Base-by-base conservation (phyloP, 805 yeast genomes). In the Cyberlindnera xylosilytica region DNA sequence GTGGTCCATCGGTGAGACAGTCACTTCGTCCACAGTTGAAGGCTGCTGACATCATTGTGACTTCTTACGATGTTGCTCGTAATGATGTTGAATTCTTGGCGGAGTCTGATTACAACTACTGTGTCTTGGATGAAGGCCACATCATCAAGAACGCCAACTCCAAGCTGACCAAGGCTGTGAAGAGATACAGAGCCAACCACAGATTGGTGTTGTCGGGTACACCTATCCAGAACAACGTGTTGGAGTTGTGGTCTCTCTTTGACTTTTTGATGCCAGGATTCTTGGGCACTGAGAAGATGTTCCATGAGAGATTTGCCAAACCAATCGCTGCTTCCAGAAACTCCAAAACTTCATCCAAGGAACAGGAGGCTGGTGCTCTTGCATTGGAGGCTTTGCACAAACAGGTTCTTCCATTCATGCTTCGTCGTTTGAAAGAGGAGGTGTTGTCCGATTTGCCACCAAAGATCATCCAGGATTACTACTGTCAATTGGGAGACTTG, bases 251-350 rank as follows among this genome's bases (percentile, higher is more conserved):
- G 99, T 93, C 99, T 4, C 70, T 93, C 57, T 93, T 93, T 70
- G 99, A 93, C 63, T 93, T 89, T 63, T 72, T 93, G 62, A 93
- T 93, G 99, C 99, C 99, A 2, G 99, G 99, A 0, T 93, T 93
- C 58, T 70, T 93, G 50, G 99, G 99, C 12, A 82, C 95, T 3
- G 99, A 93, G 58, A 91, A 89, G 63, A 76, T 83, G 38, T 93
- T 93, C 69, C 93, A 89, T 57, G 98, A 91, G 49, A 77, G 90
- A 52, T 93, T 91, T 72, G 95, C 97, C n/a, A 90, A 90, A 58
- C 99, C 99, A 3, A 93, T 93, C 61, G 91, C 97, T 3, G 91
- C 95, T 2, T 84, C 96, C 31, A 74, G 97, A 58, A 87, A 86
- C 52, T 82, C 88, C 52, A 91, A 90, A 60, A 87, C 90, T 0